Evolutionary conservation across 31 red algal species (phyloP).

Genomic region (Endocladia muricata): DNA sequence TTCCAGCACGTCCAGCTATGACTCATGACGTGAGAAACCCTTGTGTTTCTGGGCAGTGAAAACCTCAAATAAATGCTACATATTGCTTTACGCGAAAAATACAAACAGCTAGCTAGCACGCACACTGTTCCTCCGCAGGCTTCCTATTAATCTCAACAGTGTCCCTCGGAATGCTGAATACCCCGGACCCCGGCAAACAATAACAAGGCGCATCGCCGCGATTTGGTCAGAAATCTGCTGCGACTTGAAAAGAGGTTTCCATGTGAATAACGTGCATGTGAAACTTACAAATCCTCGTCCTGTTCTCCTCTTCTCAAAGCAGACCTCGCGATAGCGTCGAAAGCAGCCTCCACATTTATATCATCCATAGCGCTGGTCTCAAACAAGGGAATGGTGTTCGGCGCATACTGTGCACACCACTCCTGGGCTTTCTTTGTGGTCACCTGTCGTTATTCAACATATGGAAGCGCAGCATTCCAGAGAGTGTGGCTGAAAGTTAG

Average conservation of each 20-base stretch:
- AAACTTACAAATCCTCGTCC: constrained; percentile 88
- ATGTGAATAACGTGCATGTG: not conserved
- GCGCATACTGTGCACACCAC: constrained; percentile 82
- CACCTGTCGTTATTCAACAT: constrained; percentile 28
- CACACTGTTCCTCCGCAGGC: constrained; percentile 40
- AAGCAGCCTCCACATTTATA: constrained; percentile 89
- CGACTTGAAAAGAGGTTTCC: no score
- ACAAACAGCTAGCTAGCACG: constrained; percentile 42
- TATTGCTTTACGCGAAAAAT: no score
- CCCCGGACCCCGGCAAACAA: not conserved
- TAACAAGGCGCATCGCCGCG: not conserved
- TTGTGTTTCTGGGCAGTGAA: no score
- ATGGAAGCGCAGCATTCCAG: not conserved
- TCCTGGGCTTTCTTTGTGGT: constrained; percentile 67
- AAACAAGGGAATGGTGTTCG: constrained; percentile 69
- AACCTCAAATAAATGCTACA: no score
- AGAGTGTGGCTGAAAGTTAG: no score
- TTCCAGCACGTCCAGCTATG: no score
- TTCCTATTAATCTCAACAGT: constrained; percentile 66
- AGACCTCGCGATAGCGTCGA: constrained; percentile 74
- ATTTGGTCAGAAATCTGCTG: not conserved
- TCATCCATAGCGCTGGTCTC: constrained; percentile 96
- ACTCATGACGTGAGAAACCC: no score
- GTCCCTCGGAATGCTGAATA: constrained; percentile 37
- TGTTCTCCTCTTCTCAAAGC: constrained; percentile 82